These are phyloP conservation scores for Eucalyptus globulus DNA, from an alignment of 345 rosid species.

Conservation along the genomic window DNA sequence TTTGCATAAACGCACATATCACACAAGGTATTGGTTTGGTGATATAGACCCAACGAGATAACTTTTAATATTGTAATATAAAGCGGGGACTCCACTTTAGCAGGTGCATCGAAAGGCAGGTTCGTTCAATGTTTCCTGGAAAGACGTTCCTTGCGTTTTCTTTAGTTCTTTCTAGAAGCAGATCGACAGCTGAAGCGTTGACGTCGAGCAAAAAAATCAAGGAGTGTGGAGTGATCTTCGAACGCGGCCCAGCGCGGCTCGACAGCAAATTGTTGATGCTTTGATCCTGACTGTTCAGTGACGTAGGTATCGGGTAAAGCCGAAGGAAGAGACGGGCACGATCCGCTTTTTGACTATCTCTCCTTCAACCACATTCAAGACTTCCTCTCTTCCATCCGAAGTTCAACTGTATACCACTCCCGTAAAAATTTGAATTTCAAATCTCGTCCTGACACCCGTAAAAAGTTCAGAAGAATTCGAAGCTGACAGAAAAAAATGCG, in stretches of 20 bases:
- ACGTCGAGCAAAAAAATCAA: neutral
- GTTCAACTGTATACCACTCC: neutral
- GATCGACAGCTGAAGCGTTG: neutral
- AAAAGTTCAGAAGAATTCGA: neutral
- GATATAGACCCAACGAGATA: neutral
- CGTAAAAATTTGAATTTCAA: neutral
- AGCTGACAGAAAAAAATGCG: neutral
- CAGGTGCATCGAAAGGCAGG: neutral
- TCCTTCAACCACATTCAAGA: neutral
- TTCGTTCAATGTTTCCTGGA: neutral
- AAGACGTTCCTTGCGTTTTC: neutral
- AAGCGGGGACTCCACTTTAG: neutral
- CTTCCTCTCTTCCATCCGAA: neutral
- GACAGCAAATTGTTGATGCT: neutral
- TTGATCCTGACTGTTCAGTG: neutral
- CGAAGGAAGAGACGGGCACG: neutral
- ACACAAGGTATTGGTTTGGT: neutral
- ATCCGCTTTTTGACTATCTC: neutral
- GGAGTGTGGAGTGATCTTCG: neutral
- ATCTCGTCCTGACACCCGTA: neutral
- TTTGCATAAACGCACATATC: neutral
- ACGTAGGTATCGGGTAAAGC: neutral
- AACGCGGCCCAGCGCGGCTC: neutral
- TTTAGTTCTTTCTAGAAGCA: neutral
- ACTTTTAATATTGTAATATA: neutral